A percentile compares a stretch with the other conserved stretches of the same genome.
These are phyloP conservation scores for Amphibolis antarctica DNA, from an alignment of 106 monocot species.

Conservation along the genomic window DNA sequence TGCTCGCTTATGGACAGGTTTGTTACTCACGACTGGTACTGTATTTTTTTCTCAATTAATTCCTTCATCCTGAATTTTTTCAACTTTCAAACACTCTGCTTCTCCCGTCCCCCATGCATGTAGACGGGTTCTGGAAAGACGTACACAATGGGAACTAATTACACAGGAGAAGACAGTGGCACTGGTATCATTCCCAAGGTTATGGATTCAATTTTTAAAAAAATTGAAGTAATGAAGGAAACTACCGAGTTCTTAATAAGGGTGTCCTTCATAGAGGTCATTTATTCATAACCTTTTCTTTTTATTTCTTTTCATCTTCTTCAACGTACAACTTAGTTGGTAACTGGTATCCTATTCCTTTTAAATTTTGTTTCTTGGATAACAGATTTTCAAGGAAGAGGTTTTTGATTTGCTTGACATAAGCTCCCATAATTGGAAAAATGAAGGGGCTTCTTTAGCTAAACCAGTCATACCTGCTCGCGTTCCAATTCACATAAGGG, in stretches of 20 bases:
- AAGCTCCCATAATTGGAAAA: no score
- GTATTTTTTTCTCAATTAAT: not conserved
- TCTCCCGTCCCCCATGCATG: not conserved
- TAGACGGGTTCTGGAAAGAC: slow-evolving; percentile 99
- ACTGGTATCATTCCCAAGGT: slow-evolving; percentile 79
- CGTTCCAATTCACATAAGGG: slow-evolving; percentile 92
- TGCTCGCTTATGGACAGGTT: slow-evolving; percentile 97
- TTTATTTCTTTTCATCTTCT: not conserved
- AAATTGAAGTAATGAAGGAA: slow-evolving; percentile 33
- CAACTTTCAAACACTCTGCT: not conserved
- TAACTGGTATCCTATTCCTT: no score
- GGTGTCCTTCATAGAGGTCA: slow-evolving; percentile 95
- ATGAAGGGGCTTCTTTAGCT: not conserved
- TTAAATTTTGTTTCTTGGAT: not conserved
- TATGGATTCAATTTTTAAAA: slow-evolving; percentile 66
- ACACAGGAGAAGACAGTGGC: slow-evolving; percentile 33
- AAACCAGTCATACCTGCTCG: slow-evolving; percentile 38
- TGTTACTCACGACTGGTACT: not conserved
- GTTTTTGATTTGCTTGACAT: slow-evolving; percentile 87
- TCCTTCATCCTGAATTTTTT: not conserved
- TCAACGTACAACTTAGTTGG: not conserved
- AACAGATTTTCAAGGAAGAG: slow-evolving; percentile 98
- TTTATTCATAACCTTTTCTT: not conserved
- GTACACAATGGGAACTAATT: slow-evolving; percentile 98
- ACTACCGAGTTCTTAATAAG: slow-evolving; percentile 62